A percentile compares a stretch with the other conserved stretches of the same genome.
phyloP scores from a whole-genome alignment of 306 rosid species.

The Pueraria montana region DNA sequence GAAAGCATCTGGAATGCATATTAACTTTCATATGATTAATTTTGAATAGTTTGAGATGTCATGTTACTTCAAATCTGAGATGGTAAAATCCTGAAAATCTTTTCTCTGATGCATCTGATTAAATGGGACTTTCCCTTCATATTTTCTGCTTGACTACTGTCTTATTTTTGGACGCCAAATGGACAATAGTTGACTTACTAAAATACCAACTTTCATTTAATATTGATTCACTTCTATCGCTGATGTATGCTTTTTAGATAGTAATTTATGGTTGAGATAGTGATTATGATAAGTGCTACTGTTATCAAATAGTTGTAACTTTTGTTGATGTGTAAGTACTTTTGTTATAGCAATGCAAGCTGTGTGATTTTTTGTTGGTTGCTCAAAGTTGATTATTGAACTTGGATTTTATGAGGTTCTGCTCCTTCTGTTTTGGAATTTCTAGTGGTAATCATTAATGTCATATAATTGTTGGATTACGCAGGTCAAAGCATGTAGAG shows the following conservation, averaged over 20 bases:
- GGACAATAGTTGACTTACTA: conserved; percentile 4
- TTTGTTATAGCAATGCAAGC: background rate
- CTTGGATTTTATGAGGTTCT: conserved; percentile 22
- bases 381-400: conserved; percentile 18
- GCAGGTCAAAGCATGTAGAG: conserved; percentile 71
- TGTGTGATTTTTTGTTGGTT: background rate
- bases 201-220: background rate
- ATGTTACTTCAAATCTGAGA: conserved; percentile 15
- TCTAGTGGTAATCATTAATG: conserved; percentile 18
- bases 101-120: conserved; percentile 38
- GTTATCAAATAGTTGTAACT: conserved; percentile 1
- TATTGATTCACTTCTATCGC: background rate
- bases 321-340: background rate
- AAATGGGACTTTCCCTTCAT: conserved; percentile 14
- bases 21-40: conserved; percentile 11
- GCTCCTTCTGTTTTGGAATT: background rate
- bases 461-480: conserved; percentile 32
- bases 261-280: conserved; percentile 21
- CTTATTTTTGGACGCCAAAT: background rate
- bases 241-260: background rate
- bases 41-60: conserved; percentile 32
- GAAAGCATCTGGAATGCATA: background rate
- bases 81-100: conserved; percentile 24
- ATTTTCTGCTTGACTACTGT: conserved; percentile 36
- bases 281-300: background rate